These are phyloP conservation scores for Calonectria pseudoreteaudii DNA, from an alignment of 2,329 filamentous ascomycete species.

Conservation along the genomic window DNA sequence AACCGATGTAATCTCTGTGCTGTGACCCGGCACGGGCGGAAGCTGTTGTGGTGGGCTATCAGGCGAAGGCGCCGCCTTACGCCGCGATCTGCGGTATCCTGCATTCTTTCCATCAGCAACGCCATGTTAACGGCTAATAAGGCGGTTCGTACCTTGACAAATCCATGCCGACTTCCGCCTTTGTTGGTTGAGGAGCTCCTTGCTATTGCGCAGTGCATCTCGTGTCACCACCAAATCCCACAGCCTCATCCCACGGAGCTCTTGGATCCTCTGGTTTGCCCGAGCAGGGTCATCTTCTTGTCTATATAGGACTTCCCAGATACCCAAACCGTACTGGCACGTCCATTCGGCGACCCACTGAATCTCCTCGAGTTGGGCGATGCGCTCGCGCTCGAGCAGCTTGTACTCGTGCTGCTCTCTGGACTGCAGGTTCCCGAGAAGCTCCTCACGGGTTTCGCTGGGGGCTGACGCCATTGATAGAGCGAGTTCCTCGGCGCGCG, in stretches of 20 bases:
- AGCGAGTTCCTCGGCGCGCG: neutral
- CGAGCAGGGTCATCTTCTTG: neutral
- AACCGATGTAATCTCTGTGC: neutral
- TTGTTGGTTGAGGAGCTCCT: slow-evolving; percentile 31
- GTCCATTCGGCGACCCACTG: slow-evolving; percentile 45
- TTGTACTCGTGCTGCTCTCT: slow-evolving; percentile 24
- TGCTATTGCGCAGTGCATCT: slow-evolving; percentile 30
- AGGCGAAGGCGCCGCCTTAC: neutral
- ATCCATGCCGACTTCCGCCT: slow-evolving; percentile 24
- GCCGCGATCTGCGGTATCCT: neutral
- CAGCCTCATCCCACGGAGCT: slow-evolving; percentile 28
- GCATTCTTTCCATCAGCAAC: neutral
- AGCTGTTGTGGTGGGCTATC: neutral
- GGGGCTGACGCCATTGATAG: neutral
- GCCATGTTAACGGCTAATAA: neutral
- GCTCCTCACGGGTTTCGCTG: neutral
- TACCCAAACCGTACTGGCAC: slow-evolving; percentile 38
- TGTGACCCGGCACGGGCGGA: neutral
- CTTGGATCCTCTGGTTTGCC: slow-evolving; percentile 25
- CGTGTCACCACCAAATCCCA: slow-evolving; percentile 40
- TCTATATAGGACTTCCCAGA: slow-evolving; percentile 32
- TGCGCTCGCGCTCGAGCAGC: slow-evolving; percentile 13
- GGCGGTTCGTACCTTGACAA: slow-evolving; percentile 13
- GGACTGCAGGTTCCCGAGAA: slow-evolving; percentile 12
- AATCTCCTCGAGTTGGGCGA: slow-evolving; percentile 38